Percentiles rank a stretch among this genome's conserved stretches.
Conservation (phyloP, 2,329 filamentous ascomycete genomes). For the Ceratocystis alfenasii region DNA sequence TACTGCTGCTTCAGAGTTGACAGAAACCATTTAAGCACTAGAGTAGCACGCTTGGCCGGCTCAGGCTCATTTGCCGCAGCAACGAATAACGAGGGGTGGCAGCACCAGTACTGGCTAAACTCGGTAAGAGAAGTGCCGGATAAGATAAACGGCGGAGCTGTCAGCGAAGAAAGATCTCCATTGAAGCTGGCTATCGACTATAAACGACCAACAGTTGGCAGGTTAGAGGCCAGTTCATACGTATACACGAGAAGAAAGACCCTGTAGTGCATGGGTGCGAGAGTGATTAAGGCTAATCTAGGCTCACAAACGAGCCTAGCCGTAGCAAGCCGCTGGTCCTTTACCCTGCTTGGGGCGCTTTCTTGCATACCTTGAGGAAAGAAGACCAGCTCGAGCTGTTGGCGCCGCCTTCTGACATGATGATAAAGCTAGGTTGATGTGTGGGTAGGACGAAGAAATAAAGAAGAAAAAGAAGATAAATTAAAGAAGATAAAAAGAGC, state of each 20-base stretch:
- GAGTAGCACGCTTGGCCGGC: constrained; percentile 65
- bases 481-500: neutral
- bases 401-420: constrained; percentile 24
- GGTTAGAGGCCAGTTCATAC: neutral
- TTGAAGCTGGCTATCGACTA: constrained; percentile 70
- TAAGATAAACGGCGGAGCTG: constrained; percentile 71
- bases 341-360: neutral
- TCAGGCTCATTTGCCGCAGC: constrained; percentile 71
- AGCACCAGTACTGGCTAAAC: constrained; percentile 73
- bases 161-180: constrained; percentile 68
- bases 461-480: neutral
- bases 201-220: constrained; percentile 14
- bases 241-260: neutral
- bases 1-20: constrained; percentile 84
- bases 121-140: constrained; percentile 67
- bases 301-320: too few species aligned
- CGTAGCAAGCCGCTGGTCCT: too few species aligned
- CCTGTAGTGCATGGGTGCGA: constrained; percentile 3
- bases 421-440: constrained; percentile 6
- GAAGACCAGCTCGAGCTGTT: constrained; percentile 40
- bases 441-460: neutral
- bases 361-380: constrained; percentile 38
- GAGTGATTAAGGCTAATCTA: neutral
- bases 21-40: constrained; percentile 94
- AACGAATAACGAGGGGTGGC: constrained; percentile 64